Evolutionary conservation across 2,329 filamentous ascomycete species (phyloP), one percentile per base, ranked within the genome.

Genomic region (Ilyonectria destructans): DNA sequence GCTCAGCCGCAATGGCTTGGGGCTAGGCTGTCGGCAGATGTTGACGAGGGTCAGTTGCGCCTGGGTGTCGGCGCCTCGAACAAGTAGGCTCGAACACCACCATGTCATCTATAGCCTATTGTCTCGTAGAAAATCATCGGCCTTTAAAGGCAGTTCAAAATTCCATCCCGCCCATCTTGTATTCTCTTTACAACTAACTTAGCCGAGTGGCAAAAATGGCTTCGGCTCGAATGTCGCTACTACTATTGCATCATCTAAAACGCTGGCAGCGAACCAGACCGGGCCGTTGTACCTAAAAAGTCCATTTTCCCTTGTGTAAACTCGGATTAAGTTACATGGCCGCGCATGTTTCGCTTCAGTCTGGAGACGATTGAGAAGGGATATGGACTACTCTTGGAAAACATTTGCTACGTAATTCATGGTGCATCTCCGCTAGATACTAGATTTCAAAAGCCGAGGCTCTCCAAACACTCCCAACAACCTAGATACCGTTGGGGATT

Each of bases 41-140:
- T 49, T 49, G 46, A 49, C 46, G 46, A 49, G 46, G 46, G 46
- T 17, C 46, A 49, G 46, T 49, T 49, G 13, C 46, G 46, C 21
- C 15, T 49, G 46, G 46, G 46, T n/a, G 31, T 49, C 5, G 46
- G 46, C 23, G 46, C 46, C 12, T 49, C 2, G 21, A 49, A 9
- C 23, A 49, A 29, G 15, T 49, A n/a, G 23, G 23, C 46, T 49
- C 13, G 4, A 49, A 17, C 8, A 15, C 21, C 5, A 29, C n/a
- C 8, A 0, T 49, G 8, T 49, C 46, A 17, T n/a, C 12, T 29
- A 17, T 49, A 49, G 23, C 23, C 23, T 29, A 49, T 49, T n/a
- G 21, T 49, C 13, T 31, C 1, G 23, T 29, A 49, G 9, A 46
- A n/a, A n/a, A n/a, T n/a, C n/a, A n/a, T n/a, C n/a, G n/a, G n/a